Evolutionary conservation across 768 basidiomycete genomes (phyloP).

Genomic region (Boletus rubroflammeus): DNA sequence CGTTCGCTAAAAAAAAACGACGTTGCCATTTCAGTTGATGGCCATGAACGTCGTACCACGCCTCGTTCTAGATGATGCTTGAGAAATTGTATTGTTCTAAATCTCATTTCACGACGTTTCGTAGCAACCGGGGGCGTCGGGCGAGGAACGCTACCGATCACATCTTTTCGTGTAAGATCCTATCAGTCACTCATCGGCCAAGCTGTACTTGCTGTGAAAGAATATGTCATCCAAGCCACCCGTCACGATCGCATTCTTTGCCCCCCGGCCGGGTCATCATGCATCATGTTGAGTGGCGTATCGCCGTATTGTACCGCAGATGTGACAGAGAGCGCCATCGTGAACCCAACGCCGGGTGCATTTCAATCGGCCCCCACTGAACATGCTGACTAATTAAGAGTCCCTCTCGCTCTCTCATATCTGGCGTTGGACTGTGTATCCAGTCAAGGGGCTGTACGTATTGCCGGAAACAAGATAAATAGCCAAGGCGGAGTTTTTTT

Average conservation of each 20-base stretch:
- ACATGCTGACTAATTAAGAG: background rate
- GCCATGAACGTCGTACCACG: slow-evolving; percentile 96
- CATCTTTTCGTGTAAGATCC: background rate
- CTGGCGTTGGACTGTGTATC: background rate
- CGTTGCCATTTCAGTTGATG: slow-evolving; percentile 60
- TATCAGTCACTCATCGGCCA: slow-evolving; percentile 1
- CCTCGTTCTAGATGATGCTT: slow-evolving; percentile 79
- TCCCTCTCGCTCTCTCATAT: background rate
- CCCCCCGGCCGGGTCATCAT: slow-evolving; percentile 13
- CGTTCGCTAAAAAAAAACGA: background rate
- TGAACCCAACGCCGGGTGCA: background rate
- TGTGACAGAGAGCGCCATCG: background rate
- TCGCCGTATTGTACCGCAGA: slow-evolving; percentile 6
- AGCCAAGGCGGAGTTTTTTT: background rate
- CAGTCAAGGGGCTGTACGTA: background rate
- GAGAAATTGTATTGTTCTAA: slow-evolving; percentile 11
- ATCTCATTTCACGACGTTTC: background rate
- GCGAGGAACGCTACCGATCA: background rate
- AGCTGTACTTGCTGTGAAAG: slow-evolving; percentile 14
- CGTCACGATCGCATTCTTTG: background rate
- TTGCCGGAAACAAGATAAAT: background rate
- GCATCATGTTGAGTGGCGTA: slow-evolving; percentile 6
- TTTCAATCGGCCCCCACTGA: background rate
- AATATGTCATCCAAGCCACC: background rate
- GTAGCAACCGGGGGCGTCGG: slow-evolving; percentile 6